These are phyloP conservation scores for Quercus phellos DNA, from an alignment of 331 rosid genomes.

Conservation along the genomic window DNA sequence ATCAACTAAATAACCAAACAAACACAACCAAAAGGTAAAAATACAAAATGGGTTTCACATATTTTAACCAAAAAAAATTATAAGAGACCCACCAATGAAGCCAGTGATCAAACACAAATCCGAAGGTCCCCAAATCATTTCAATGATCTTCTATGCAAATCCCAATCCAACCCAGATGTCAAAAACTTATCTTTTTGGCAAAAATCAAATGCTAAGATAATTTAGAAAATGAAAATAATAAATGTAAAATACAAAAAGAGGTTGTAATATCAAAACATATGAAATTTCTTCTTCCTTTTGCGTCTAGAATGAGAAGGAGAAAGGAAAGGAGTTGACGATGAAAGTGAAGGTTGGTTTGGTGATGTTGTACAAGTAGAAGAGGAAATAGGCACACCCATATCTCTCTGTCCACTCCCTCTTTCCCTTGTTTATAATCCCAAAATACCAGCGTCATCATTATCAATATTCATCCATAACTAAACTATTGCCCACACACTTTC, in stretches of 20 bases:
- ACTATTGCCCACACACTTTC: background rate
- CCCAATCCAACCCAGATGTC: slow-evolving; percentile 30
- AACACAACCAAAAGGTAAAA: background rate
- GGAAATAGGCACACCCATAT: slow-evolving; percentile 12
- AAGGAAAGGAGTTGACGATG: background rate
- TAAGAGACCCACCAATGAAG: slow-evolving; percentile 56
- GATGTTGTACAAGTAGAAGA: background rate
- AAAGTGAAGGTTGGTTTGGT: slow-evolving; percentile 34
- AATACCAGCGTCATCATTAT: slow-evolving; percentile 39
- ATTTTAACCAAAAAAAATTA: background rate
- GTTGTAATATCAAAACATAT: background rate
- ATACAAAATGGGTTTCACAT: background rate
- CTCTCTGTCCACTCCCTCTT: slow-evolving; percentile 29
- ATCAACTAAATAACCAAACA: background rate
- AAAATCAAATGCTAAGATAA: background rate
- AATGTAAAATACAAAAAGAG: background rate
- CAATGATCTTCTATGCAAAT: slow-evolving; percentile 22
- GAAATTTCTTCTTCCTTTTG: background rate
- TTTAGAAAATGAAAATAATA: background rate
- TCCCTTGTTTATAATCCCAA: slow-evolving; percentile 52
- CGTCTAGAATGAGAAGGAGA: slow-evolving; percentile 16
- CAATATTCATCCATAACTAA: slow-evolving; percentile 9
- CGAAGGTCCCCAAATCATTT: slow-evolving; percentile 36
- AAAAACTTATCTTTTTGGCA: background rate
- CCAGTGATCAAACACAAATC: slow-evolving; percentile 28